Percentiles rank a stretch among this genome's conserved stretches.
phyloP scores from a whole-genome alignment of 2,329 filamentous ascomycete species.

The Fusarium nodosum region DNA sequence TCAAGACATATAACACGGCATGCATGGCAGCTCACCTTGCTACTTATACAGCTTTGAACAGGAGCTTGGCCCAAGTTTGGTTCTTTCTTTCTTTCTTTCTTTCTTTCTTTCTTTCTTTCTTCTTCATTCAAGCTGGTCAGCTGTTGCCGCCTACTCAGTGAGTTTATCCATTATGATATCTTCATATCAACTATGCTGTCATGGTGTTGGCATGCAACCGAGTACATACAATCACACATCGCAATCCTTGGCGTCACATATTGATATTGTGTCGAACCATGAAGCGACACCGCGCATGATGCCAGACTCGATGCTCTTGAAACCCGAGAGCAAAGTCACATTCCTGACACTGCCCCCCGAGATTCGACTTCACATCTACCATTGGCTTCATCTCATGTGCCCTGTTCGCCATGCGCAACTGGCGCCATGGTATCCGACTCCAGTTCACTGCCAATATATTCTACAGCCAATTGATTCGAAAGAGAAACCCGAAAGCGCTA shows the following conservation, averaged over 20 bases:
- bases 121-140: neutral
- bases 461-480: constrained; percentile 40
- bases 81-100: neutral
- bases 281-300: constrained; percentile 23
- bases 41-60: constrained; percentile 25
- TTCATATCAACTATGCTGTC: constrained; percentile 35
- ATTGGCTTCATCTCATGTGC: constrained; percentile 57
- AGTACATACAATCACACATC: constrained; percentile 1
- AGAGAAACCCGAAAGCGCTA: neutral
- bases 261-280: constrained; percentile 22
- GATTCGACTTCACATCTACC: constrained; percentile 63
- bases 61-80: constrained; percentile 3
- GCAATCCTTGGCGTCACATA: constrained; percentile 8
- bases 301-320: constrained; percentile 13
- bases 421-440: constrained; percentile 58
- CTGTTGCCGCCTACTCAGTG: neutral
- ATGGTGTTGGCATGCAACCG: constrained; percentile 28
- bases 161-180: constrained; percentile 13
- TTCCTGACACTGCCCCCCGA: constrained; percentile 59
- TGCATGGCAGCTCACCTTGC: constrained; percentile 1
- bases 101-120: too few species aligned
- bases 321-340: constrained; percentile 9
- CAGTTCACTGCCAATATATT: constrained; percentile 52
- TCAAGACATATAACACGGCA: neutral
- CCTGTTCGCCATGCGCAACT: constrained; percentile 57